These are phyloP conservation scores for Alternaria atra DNA, from an alignment of 2,329 filamentous ascomycete species.

Conservation along the genomic window DNA sequence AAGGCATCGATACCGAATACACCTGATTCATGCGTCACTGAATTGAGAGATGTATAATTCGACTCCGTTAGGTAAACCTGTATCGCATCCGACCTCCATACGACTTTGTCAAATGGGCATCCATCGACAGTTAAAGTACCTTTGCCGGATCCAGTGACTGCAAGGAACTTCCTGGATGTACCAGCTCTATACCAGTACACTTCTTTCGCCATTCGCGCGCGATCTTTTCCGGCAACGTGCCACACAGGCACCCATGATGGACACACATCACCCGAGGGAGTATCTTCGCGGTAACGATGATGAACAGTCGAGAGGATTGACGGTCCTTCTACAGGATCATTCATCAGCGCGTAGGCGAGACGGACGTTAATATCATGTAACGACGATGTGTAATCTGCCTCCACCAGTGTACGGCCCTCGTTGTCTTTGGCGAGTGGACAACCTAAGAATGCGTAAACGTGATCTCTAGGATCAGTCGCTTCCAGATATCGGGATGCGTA, in stretches of 20 bases:
- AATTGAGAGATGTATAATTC: background rate
- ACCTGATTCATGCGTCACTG: fast-evolving
- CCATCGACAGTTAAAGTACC: fast-evolving
- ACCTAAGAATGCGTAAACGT: background rate
- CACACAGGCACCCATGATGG: background rate
- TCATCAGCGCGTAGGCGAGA: background rate
- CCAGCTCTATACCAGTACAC: background rate
- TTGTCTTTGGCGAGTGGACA: background rate
- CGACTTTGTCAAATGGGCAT: background rate
- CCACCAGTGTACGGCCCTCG: background rate
- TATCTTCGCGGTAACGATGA: background rate
- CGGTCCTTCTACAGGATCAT: background rate
- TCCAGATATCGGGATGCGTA: fast-evolving
- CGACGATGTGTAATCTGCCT: background rate
- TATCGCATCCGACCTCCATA: background rate
- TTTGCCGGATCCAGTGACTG: too few species aligned
- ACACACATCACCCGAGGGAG: fast-evolving
- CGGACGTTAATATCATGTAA: background rate
- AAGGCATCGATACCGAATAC: background rate
- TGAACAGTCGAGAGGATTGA: fast-evolving
- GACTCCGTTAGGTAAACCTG: fast-evolving
- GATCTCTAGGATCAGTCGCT: background rate
- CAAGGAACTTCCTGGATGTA: fast-evolving
- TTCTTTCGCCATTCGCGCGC: fast-evolving
- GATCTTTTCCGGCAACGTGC: fast-evolving